A percentile compares a stretch with the other conserved stretches of the same genome.
phyloP scores from a whole-genome alignment of 2,329 filamentous ascomycete species.

The Aspergillus nomiae region DNA sequence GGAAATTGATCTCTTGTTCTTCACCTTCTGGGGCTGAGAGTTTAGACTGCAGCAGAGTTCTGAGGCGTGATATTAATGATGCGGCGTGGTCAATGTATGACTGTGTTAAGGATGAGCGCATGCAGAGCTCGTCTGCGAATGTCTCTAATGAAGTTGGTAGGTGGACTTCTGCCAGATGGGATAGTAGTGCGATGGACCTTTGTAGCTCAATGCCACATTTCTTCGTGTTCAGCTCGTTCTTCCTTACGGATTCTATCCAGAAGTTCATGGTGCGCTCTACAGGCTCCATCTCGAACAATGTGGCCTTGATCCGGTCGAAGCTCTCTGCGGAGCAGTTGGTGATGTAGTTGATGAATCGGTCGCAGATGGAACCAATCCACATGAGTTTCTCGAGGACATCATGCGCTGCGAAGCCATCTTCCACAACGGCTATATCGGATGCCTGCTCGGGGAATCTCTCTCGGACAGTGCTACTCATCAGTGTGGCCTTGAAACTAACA shows the following conservation, averaged over 20 bases:
- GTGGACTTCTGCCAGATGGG: slow-evolving; percentile 81
- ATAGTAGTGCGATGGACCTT: slow-evolving; percentile 80
- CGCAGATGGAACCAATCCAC: slow-evolving; percentile 80
- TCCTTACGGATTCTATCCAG: slow-evolving; percentile 82
- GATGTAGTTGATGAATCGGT: slow-evolving; percentile 80
- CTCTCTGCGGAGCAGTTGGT: slow-evolving; percentile 74
- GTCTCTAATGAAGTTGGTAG: slow-evolving; percentile 69
- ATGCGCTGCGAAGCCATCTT: slow-evolving; percentile 77
- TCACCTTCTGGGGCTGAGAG: slow-evolving; percentile 62
- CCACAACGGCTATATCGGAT: slow-evolving; percentile 65
- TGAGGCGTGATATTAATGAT: slow-evolving; percentile 64
- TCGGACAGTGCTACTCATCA: slow-evolving; percentile 76
- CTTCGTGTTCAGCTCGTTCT: slow-evolving; percentile 82
- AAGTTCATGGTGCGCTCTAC: slow-evolving; percentile 86
- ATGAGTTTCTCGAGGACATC: slow-evolving; percentile 83
- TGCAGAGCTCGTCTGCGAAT: slow-evolving; percentile 77
- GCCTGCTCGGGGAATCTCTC: slow-evolving; percentile 72
- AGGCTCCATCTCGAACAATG: slow-evolving; percentile 83
- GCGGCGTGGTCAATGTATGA: slow-evolving; percentile 80
- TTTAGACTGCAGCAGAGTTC: slow-evolving; percentile 67
- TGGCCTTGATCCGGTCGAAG: slow-evolving; percentile 77
- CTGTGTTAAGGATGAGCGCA: slow-evolving; percentile 74
- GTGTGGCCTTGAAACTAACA: slow-evolving; percentile 80
- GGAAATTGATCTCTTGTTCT: slow-evolving; percentile 68
- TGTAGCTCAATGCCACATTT: slow-evolving; percentile 80